phyloP scores from a whole-genome alignment of 257 asterid genomes.

The Solanum chiquidenum region DNA sequence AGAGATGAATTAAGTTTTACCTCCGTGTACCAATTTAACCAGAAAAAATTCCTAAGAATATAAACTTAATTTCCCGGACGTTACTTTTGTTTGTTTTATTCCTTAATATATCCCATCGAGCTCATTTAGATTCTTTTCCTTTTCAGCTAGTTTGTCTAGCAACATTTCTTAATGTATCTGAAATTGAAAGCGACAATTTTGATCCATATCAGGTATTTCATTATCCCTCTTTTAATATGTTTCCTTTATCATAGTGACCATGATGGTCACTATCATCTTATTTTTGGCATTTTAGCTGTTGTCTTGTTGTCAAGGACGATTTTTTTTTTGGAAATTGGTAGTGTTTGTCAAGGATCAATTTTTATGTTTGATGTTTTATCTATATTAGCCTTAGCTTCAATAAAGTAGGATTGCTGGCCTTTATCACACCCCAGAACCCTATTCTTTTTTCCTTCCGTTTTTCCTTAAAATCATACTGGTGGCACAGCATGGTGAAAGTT shows the following conservation, averaged over 20 bases:
- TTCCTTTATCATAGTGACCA: neutral
- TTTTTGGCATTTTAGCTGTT: neutral
- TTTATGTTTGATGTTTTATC: neutral
- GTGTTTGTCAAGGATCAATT: neutral
- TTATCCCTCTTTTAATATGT: neutral
- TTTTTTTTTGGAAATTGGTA: neutral
- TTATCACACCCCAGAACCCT: neutral
- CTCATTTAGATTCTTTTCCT: neutral
- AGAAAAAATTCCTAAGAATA: neutral
- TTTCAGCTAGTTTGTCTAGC: constrained; percentile 94
- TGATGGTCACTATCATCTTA: neutral
- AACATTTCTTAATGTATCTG: constrained; percentile 90
- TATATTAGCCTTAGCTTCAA: neutral
- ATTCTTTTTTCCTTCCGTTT: neutral
- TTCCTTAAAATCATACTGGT: neutral
- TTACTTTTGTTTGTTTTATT: neutral
- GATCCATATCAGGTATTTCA: constrained; percentile 84
- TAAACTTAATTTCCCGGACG: neutral
- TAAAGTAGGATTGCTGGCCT: neutral
- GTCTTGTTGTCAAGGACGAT: neutral
- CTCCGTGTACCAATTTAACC: neutral
- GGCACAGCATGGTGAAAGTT: neutral
- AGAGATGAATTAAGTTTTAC: neutral
- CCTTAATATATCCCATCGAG: neutral
- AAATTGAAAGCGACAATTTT: constrained; percentile 77